Evolutionary conservation across 495 filamentous ascomycete genomes (phyloP).

Genomic region (Neurospora sp.): DNA sequence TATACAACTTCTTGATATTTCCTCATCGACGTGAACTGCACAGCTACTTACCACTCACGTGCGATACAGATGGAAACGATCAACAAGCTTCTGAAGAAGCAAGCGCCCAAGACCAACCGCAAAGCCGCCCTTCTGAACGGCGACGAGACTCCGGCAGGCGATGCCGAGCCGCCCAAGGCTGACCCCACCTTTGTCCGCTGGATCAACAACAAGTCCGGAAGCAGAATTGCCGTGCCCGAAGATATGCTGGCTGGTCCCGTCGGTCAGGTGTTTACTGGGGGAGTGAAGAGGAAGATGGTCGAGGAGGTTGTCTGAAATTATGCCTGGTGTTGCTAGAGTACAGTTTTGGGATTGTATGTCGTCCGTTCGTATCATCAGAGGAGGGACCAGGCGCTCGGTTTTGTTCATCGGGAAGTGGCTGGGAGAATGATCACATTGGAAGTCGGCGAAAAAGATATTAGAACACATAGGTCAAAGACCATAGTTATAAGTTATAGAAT

Average conservation of each 20-base stretch:
- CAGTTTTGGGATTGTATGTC: not conserved
- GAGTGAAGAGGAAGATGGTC: slow-evolving; percentile 29
- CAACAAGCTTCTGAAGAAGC: slow-evolving; percentile 91
- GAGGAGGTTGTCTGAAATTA: slow-evolving; percentile 29
- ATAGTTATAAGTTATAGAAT: not conserved
- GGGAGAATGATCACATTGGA: not conserved
- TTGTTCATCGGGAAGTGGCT: not conserved
- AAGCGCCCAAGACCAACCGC: slow-evolving; percentile 75
- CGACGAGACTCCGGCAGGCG: slow-evolving; percentile 42
- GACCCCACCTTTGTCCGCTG: slow-evolving; percentile 68
- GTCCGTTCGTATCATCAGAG: not conserved
- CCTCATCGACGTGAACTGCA: not conserved
- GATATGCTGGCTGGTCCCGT: slow-evolving; percentile 68
- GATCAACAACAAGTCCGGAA: slow-evolving; percentile 63
- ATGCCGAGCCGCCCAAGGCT: slow-evolving; percentile 39
- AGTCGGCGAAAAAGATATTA: not conserved
- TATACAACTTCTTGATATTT: slow-evolving; percentile 20
- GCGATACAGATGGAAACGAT: slow-evolving; percentile 82
- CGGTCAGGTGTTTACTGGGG: slow-evolving; percentile 48
- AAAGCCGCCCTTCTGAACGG: slow-evolving; percentile 27
- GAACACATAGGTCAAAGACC: not conserved
- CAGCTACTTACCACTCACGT: not conserved
- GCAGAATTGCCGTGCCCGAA: slow-evolving; percentile 61
- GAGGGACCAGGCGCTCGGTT: not conserved
- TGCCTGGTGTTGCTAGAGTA: not conserved